These are phyloP conservation scores for Picocystis salinarum DNA, from an alignment of 139 green algal genomes.

Conservation along the genomic window DNA sequence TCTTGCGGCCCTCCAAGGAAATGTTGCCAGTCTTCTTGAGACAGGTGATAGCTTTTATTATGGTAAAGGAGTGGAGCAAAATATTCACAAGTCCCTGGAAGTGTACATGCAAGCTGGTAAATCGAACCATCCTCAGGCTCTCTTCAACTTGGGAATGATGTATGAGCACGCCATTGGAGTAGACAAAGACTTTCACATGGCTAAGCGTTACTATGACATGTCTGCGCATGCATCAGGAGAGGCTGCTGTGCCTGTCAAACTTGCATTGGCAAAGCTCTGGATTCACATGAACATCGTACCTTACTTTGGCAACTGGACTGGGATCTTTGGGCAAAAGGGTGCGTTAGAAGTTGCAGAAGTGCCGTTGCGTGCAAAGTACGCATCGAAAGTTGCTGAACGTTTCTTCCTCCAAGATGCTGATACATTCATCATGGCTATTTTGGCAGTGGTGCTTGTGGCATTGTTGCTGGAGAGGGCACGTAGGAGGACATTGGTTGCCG, in stretches of 20 bases:
- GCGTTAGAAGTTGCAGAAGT: too few species aligned
- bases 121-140: slow-evolving; percentile 42
- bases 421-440: too few species aligned
- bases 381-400: too few species aligned
- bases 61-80: slow-evolving; percentile 30
- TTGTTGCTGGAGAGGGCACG: too few species aligned
- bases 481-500: too few species aligned
- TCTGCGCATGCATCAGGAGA: slow-evolving; percentile 12
- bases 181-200: slow-evolving; percentile 36
- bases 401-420: too few species aligned
- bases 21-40: slow-evolving; percentile 42
- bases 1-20: slow-evolving; percentile 51
- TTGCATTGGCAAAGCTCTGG: slow-evolving; percentile 30
- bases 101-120: slow-evolving; percentile 20
- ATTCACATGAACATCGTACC: too few species aligned
- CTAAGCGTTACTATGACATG: slow-evolving; percentile 55
- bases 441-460: too few species aligned
- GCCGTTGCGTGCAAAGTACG: too few species aligned
- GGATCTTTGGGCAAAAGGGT: too few species aligned
- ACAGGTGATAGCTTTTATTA: slow-evolving; percentile 78
- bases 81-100: slow-evolving; percentile 7
- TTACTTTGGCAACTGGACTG: too few species aligned
- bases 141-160: slow-evolving; percentile 89
- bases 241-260: slow-evolving; percentile 19
- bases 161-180: slow-evolving; percentile 66